Conservation (phyloP, 1,139 yeast species). For the Arxiozyma bovina region DNA sequence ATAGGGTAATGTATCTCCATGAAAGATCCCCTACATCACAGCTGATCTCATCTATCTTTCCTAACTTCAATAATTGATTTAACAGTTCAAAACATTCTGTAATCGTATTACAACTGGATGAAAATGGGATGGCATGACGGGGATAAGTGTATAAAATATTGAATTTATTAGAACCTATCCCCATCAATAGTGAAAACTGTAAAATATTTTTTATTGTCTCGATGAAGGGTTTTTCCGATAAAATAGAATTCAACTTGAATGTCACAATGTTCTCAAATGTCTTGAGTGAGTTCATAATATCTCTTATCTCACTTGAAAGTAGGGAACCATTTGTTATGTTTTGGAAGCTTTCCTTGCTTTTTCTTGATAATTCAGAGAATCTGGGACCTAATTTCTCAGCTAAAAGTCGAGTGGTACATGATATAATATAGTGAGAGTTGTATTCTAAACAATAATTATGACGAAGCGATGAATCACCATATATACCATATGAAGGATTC, state of each 20-base stretch:
- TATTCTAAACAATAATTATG: constrained; percentile 41
- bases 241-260: constrained; percentile 26
- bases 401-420: constrained; percentile 36
- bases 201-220: constrained; percentile 21
- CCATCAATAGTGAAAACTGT: constrained; percentile 17
- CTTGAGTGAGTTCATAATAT: constrained; percentile 22
- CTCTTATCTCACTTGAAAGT: constrained; percentile 17
- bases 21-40: constrained; percentile 31
- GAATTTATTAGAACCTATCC: constrained; percentile 15
- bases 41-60: constrained; percentile 27
- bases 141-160: constrained; percentile 22
- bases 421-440: constrained; percentile 35
- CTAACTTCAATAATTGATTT: constrained; percentile 34
- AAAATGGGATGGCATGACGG: constrained; percentile 33
- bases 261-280: constrained; percentile 23
- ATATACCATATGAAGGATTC: constrained; percentile 49
- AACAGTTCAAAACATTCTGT: constrained; percentile 32
- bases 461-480: constrained; percentile 36
- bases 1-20: constrained; percentile 39
- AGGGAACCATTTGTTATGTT: constrained; percentile 24
- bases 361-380: constrained; percentile 25
- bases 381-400: constrained; percentile 46
- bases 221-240: constrained; percentile 21
- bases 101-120: constrained; percentile 32
- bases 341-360: constrained; percentile 18